Conservation (phyloP, 106 monocot genomes). For the Acanthochlamys bracteata region DNA sequence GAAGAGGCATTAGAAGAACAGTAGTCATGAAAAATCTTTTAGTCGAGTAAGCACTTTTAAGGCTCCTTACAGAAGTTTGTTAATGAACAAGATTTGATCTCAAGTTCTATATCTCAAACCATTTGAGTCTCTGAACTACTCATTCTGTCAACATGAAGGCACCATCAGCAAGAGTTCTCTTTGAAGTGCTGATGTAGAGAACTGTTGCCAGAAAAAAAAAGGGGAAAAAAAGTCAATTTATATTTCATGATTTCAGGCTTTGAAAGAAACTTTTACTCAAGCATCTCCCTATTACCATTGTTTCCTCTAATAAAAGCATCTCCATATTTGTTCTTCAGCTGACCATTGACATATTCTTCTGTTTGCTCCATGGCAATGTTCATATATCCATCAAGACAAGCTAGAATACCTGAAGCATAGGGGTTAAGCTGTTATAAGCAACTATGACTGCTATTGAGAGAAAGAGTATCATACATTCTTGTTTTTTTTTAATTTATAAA, state of each 20-base stretch:
- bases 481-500: too few relatives aligned
- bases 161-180: slow-evolving; percentile 59
- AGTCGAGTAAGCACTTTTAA: too few relatives aligned
- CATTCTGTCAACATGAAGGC: slow-evolving; percentile 5
- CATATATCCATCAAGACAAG: slow-evolving; percentile 98
- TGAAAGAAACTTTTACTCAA: not conserved
- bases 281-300: slow-evolving; percentile 47
- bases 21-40: too few relatives aligned
- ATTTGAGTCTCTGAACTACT: not conserved
- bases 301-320: slow-evolving; percentile 99
- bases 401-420: slow-evolving; percentile 67
- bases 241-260: too few relatives aligned
- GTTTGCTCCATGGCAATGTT: slow-evolving; percentile 99
- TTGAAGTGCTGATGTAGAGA: slow-evolving; percentile 87
- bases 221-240: not conserved
- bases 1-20: too few relatives aligned
- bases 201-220: slow-evolving; percentile 40
- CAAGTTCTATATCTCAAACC: too few relatives aligned
- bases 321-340: slow-evolving; percentile 96
- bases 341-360: slow-evolving; percentile 96
- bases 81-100: too few relatives aligned
- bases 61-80: too few relatives aligned
- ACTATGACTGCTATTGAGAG: too few relatives aligned
- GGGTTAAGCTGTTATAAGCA: too few relatives aligned
- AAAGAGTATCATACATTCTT: too few relatives aligned